Percentiles rank a stretch among this genome's conserved stretches.
These are phyloP conservation scores for Botryotinia narcissicola DNA, from an alignment of 2,329 filamentous ascomycete genomes.

Conservation along the genomic window DNA sequence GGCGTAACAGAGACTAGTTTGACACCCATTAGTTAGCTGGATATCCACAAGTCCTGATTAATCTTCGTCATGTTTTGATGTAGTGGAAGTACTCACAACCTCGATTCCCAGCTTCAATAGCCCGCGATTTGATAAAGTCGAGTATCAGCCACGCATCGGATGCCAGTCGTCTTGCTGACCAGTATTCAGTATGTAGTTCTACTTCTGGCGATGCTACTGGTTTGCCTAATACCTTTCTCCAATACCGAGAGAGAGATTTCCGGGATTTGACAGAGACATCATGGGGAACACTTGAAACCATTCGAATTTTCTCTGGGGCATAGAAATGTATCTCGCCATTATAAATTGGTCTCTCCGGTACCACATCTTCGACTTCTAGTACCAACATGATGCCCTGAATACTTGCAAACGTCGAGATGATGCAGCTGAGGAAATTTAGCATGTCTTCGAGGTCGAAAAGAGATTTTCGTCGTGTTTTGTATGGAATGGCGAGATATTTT, in stretches of 20 bases:
- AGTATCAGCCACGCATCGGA: background rate
- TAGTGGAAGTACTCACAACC: background rate
- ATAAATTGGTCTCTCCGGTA: conserved; percentile 1
- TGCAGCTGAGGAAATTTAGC: background rate
- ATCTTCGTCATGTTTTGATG: no score
- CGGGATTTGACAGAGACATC: background rate
- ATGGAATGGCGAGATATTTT: background rate
- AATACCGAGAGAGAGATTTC: background rate
- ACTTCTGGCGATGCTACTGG: no score
- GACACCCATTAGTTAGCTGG: background rate
- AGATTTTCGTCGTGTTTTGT: background rate
- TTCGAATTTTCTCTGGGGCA: background rate
- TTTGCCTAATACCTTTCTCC: background rate
- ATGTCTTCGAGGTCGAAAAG: background rate
- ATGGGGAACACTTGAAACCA: background rate
- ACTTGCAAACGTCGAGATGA: background rate
- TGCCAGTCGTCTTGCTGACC: background rate
- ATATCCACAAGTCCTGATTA: no score
- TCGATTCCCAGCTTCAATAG: background rate
- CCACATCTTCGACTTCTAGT: background rate
- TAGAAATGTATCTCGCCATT: background rate
- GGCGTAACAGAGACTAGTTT: background rate
- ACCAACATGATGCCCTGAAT: background rate
- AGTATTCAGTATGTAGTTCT: background rate
- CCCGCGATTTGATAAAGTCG: background rate